Evolutionary conservation across 2,329 filamentous ascomycete species (phyloP), one percentile per base, ranked within the genome.

Genomic region (Fusarium palustre): DNA sequence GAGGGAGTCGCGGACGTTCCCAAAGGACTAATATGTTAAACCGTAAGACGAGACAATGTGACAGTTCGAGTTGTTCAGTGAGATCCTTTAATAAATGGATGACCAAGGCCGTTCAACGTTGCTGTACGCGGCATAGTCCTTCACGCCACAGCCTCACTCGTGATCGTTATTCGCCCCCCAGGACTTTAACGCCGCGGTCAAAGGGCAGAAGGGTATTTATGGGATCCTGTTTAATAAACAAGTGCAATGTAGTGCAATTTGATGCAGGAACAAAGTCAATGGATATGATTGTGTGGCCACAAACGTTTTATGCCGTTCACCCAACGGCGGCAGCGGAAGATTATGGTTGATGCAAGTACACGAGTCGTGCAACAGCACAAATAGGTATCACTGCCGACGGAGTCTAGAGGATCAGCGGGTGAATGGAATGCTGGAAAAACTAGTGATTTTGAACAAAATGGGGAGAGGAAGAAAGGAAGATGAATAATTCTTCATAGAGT

Each of bases 281-380:
- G 28, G 43, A 22, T 42, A 38, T 63, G 46, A 31, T 43, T 30
- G 36, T 54, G 57, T 54, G 45, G 50, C 55, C 43, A 54, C 43
- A 52, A 68, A 38, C 39, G 36, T 55, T 56, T 58, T 58, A 45
- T 48, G 46, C 41, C 47, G 61, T 46, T 46, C 16, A 33, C 60
- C 31, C 64, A 50, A 55, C 42, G 52, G 59, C 34, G 42, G 58
- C 50, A 36, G 55, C 53, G 53, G 47, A 56, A 22, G 41, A 56
- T 55, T 53, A 60, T 53, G 49, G 36, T 49, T 49, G 55, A 57
- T 65, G 55, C 46, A 55, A 63, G 58, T 47, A 39, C 64, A 54
- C 56, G 68, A 70, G 59, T 71, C 64, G 59, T 71, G 53, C 50
- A 50, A 47, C 52, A 24, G 36, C 61, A 54, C 57, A 36, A 65